Conservation (phyloP, 176 grass and related monocot species). For the Hyparrhenia diplandra region DNA sequence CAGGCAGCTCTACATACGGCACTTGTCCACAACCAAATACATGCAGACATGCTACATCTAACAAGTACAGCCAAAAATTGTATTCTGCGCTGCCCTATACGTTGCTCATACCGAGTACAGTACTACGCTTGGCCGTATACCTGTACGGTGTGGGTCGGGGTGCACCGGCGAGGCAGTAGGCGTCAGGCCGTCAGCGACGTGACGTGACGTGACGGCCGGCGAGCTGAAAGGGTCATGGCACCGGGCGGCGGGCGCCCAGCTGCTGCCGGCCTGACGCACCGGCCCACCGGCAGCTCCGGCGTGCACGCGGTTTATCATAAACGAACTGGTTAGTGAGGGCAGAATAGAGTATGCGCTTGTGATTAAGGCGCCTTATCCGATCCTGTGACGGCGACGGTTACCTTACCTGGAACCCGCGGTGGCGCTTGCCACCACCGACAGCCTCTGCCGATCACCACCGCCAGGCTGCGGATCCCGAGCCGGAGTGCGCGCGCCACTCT, state of each 20-base stretch:
- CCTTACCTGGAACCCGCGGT: background rate
- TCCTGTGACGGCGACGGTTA: background rate
- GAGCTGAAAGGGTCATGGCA: background rate
- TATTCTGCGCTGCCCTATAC: background rate
- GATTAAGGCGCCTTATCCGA: background rate
- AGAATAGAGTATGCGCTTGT: background rate
- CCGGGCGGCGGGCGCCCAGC: no score
- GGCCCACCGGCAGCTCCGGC: background rate
- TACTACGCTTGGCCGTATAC: background rate
- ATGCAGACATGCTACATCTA: background rate
- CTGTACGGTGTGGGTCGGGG: background rate
- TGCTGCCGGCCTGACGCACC: no score
- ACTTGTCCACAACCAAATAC: no score
- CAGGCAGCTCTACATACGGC: no score
- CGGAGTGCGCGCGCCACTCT: background rate
- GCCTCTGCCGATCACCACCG: background rate
- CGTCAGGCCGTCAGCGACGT: no score
- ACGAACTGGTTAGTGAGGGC: background rate
- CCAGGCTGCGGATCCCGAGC: background rate
- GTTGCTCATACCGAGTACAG: background rate
- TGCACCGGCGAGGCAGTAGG: background rate
- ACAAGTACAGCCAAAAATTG: background rate
- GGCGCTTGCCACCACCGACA: slow-evolving; percentile 20
- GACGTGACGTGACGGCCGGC: background rate
- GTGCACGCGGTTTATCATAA: background rate